A percentile compares a stretch with the other conserved stretches of the same genome.
Evolutionary conservation across 352 stramenopile species (phyloP).

Genomic region (Plasmopara viticola): DNA sequence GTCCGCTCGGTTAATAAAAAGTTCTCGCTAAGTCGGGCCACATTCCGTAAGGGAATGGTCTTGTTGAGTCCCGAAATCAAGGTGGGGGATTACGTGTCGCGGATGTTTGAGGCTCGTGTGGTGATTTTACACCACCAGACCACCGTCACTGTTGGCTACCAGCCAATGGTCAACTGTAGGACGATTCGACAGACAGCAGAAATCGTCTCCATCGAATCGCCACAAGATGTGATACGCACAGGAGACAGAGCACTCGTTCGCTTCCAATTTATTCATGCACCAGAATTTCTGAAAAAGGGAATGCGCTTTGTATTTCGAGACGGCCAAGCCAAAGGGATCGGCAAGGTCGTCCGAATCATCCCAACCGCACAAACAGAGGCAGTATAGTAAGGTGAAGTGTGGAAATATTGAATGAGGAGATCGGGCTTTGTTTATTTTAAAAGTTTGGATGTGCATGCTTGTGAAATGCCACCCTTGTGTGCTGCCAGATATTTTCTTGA

Average conservation of each 20-base stretch:
- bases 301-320: constrained; percentile 98
- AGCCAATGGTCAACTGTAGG: constrained; percentile 92
- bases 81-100: constrained; percentile 65
- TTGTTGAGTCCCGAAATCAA: constrained; percentile 79
- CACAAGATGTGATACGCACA: constrained; percentile 84
- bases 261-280: constrained; percentile 88
- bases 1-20: constrained; percentile 89
- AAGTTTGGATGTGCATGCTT: too few species aligned
- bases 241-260: constrained; percentile 85
- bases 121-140: constrained; percentile 94
- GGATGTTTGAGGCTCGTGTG: constrained; percentile 89
- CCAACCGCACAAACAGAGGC: constrained; percentile 20
- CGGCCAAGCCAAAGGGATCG: constrained; percentile 95
- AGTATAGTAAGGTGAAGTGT: not conserved
- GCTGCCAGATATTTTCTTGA: too few species aligned
- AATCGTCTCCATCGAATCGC: constrained; percentile 82
- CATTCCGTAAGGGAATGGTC: constrained; percentile 92
- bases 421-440: too few species aligned
- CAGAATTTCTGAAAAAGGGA: constrained; percentile 95
- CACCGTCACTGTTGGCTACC: constrained; percentile 91
- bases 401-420: too few species aligned
- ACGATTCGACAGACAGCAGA: constrained; percentile 88
- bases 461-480: too few species aligned
- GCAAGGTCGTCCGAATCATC: constrained; percentile 85
- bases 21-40: constrained; percentile 66